Evolutionary conservation across 1,284 basidiomycete species (phyloP).

Genomic region (Irpex sp.): DNA sequence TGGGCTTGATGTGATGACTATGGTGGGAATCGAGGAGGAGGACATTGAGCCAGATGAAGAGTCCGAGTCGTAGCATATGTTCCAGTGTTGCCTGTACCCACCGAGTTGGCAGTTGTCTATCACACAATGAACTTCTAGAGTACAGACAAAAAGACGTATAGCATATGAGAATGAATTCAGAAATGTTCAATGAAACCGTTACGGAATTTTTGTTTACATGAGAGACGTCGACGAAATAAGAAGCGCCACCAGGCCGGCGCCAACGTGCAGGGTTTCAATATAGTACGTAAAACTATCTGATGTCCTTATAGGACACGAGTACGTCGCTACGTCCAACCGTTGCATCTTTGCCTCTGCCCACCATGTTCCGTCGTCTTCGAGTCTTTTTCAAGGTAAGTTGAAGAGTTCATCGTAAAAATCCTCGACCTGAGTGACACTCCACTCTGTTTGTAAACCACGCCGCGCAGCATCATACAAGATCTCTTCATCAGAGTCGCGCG

Average conservation of each 20-base stretch:
- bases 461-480: not conserved
- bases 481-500: not conserved
- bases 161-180: no score
- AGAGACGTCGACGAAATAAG: no score
- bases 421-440: not conserved
- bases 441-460: not conserved
- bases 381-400: not conserved
- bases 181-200: no score
- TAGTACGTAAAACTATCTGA: not conserved
- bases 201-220: no score
- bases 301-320: not conserved
- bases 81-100: no score
- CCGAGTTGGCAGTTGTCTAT: no score
- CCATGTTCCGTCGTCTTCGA: not conserved
- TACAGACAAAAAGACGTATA: no score
- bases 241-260: no score
- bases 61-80: no score
- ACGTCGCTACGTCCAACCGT: not conserved
- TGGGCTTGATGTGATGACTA: not conserved
- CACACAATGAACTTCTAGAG: no score
- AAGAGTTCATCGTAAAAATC: not conserved
- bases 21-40: not conserved
- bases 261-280: not conserved
- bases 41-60: not conserved
- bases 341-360: not conserved